Evolutionary conservation across 2,329 filamentous ascomycete genomes (phyloP).

Genomic region (Pyrenophora graminea): DNA sequence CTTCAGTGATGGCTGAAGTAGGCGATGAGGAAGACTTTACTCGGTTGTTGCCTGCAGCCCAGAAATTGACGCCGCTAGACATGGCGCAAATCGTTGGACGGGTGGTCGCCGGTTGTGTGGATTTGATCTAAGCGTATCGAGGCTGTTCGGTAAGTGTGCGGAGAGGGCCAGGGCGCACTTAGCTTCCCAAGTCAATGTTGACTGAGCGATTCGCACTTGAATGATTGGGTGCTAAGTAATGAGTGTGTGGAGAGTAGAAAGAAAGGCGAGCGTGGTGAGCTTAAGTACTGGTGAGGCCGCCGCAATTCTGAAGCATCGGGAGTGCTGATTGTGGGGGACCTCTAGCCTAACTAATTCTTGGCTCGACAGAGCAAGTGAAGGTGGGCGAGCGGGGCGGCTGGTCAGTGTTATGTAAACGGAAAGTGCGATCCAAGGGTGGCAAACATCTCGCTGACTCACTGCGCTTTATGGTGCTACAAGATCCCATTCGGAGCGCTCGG

Average conservation of each 20-base stretch:
- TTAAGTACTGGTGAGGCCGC: neutral
- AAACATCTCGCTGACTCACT: neutral
- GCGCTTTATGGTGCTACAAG: neutral
- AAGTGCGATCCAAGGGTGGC: neutral
- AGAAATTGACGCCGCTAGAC: constrained; percentile 4
- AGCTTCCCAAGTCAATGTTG: no score
- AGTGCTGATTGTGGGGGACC: no score
- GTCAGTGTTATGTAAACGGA: neutral
- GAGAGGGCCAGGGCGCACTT: no score
- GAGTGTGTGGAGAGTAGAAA: neutral
- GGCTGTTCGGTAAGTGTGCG: no score
- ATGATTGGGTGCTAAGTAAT: neutral
- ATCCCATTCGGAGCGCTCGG: no score
- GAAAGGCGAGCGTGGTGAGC: neutral
- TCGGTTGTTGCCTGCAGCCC: constrained; percentile 7
- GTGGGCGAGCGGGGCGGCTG: neutral
- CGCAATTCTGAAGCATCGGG: no score
- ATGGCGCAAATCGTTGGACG: neutral
- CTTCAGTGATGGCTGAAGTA: neutral
- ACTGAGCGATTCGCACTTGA: no score
- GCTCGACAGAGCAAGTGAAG: neutral
- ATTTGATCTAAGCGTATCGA: neutral
- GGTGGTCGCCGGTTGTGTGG: no score
- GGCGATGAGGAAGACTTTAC: constrained; percentile 1
- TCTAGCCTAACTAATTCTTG: no score